Conservation (phyloP, 768 basidiomycete species). For the Pisolithus tinctorius region DNA sequence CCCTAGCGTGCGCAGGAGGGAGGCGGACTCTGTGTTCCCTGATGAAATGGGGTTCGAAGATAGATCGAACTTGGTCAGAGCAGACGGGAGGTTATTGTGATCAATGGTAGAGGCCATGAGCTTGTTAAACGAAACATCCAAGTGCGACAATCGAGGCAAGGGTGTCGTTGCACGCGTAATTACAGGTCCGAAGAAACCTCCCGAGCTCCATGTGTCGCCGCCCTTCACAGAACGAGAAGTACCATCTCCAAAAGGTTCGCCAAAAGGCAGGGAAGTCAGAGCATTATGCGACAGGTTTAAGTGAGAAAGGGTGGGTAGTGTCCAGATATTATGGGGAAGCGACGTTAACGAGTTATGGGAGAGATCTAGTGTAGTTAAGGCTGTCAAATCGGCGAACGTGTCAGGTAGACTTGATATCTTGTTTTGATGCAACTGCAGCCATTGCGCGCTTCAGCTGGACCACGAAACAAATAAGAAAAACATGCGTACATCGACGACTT, state of each 20-base stretch:
- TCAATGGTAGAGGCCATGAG: slow-evolving; percentile 53
- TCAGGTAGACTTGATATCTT: slow-evolving; percentile 54
- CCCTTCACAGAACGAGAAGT: slow-evolving; percentile 11
- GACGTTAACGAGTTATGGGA: slow-evolving; percentile 63
- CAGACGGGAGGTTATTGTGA: slow-evolving; percentile 41
- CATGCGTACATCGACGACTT: slow-evolving; percentile 68
- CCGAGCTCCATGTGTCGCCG: slow-evolving; percentile 28
- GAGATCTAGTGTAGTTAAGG: slow-evolving; percentile 62
- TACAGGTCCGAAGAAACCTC: slow-evolving; percentile 58
- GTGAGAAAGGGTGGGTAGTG: slow-evolving; percentile 57
- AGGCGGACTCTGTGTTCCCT: slow-evolving; percentile 17
- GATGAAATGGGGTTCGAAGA: slow-evolving; percentile 60
- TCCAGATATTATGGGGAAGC: slow-evolving; percentile 58
- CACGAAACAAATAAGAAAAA: slow-evolving; percentile 4
- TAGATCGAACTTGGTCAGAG: slow-evolving; percentile 53
- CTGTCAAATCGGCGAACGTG: slow-evolving; percentile 61
- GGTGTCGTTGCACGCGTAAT: slow-evolving; percentile 58
- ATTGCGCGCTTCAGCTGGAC: background rate
- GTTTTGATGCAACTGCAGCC: slow-evolving; percentile 66
- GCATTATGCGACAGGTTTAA: slow-evolving; percentile 71
- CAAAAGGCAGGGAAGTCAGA: slow-evolving; percentile 55
- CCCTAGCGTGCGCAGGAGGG: slow-evolving; percentile 41
- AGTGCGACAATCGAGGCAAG: slow-evolving; percentile 55
- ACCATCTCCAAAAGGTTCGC: slow-evolving; percentile 42
- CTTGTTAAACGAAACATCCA: slow-evolving; percentile 65